Base-by-base conservation (phyloP, 441 rosid species). In the Gossypium gossypioides region DNA sequence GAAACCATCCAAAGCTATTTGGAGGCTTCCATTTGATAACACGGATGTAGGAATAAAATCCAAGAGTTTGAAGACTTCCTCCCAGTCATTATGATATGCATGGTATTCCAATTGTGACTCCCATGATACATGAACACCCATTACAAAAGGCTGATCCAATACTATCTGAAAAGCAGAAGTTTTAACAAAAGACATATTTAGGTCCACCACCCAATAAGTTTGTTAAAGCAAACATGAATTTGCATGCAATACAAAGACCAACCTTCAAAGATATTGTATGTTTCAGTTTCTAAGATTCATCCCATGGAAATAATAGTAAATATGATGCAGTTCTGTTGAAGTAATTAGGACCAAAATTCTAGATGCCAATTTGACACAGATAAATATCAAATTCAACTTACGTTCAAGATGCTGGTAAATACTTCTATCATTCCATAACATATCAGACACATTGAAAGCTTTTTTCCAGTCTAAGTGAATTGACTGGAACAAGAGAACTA, bases 51-150 rank as follows among this genome's bases (percentile, higher is more conserved):
- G 98, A 74, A 91, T 81, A 76, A 88, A 76, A 71, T 90, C 93
- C 84, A 96, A 76, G 68, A 93, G 85, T 84, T 89, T 91, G 40
- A 78, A 83, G 76, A 91, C 93, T 84, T 96, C 99, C 74, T 87
- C 93, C 97, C 92, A 93, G 79, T 96, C 92, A 86, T 91, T 91
- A 80, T 88, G 99, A 79, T 88, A 85, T 76, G 87, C 79, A 75
- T 86, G 79, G 76, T 93, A 96, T 89, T 93, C 98, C 76, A 96
- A 79, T 81, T 93, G 97, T 19, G 99, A 93, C 65, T 96, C 97
- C 99, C 98, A 96, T 50, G 86, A 83, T 51, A 91, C 88, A 80
- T 91, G 97, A 81, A 92, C 96, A 71, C 98, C 99, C 95, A 93
- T 93, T 65, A 83, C 88, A 74, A 88, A 85, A 77, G 97, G 99